Evolutionary conservation across 768 basidiomycete species (phyloP).

Genomic region (Serendipita sp.): DNA sequence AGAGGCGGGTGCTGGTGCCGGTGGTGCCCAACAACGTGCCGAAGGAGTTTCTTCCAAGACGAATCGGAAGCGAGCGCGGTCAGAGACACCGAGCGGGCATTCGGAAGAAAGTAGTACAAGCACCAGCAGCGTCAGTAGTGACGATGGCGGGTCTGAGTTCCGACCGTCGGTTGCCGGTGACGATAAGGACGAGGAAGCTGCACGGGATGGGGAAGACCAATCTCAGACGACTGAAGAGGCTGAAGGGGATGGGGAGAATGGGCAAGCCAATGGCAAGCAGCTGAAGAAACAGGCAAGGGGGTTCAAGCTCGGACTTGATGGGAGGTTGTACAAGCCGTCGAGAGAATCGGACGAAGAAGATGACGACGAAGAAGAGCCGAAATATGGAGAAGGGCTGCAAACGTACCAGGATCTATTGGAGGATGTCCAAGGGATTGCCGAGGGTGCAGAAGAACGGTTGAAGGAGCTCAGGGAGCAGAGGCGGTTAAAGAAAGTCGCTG

Average conservation of each 20-base stretch:
- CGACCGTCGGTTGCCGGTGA: background rate
- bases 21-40: background rate
- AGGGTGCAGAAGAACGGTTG: background rate
- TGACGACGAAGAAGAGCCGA: background rate
- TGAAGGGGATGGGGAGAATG: background rate
- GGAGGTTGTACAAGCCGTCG: background rate
- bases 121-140: background rate
- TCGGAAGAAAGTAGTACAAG: too few relatives aligned
- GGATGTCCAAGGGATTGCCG: background rate
- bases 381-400: background rate
- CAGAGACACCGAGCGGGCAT: background rate
- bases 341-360: background rate
- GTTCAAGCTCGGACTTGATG: background rate
- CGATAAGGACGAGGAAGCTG: background rate
- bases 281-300: background rate
- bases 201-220: background rate
- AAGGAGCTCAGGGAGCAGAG: background rate
- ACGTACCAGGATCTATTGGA: background rate
- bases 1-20: background rate
- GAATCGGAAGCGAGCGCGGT: background rate
- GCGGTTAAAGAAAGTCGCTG: background rate
- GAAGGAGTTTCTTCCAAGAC: background rate
- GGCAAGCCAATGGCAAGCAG: background rate
- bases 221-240: background rate
- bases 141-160: background rate